phyloP scores from a whole-genome alignment of 2,329 filamentous ascomycete species.

The Ceratocystis ficicola region DNA sequence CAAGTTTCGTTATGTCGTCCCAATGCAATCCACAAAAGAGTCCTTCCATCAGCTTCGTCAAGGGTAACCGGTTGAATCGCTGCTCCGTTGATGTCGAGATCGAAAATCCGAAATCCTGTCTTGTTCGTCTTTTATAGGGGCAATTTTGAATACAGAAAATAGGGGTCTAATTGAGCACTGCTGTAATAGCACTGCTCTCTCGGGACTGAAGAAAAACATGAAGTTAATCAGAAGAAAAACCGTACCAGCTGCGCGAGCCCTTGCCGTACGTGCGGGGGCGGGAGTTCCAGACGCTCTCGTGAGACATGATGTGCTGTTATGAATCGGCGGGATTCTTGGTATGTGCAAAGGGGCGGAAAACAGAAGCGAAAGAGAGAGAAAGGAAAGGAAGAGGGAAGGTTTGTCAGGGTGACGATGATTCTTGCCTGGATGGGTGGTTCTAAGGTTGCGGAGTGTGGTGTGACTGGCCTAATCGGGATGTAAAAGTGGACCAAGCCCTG shows the following conservation, averaged over 20 bases:
- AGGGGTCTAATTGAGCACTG: too few species aligned
- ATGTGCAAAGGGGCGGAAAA: conserved; percentile 22
- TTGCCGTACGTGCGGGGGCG: conserved; percentile 96
- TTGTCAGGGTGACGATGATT: conserved; percentile 18
- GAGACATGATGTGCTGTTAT: conserved; percentile 45
- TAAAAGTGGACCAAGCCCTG: conserved; percentile 22
- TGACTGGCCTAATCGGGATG: conserved; percentile 18
- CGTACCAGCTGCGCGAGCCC: conserved; percentile 87
- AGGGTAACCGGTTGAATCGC: too few species aligned
- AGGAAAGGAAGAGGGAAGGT: conserved; percentile 22
- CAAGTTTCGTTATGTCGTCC: too few species aligned
- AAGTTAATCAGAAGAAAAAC: conserved; percentile 19
- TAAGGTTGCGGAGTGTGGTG: conserved; percentile 16
- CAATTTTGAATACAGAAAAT: too few species aligned
- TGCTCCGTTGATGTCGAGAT: too few species aligned
- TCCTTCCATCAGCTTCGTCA: too few species aligned
- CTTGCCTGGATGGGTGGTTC: background rate
- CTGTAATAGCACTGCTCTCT: too few species aligned
- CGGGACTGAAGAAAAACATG: background rate
- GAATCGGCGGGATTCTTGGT: conserved; percentile 22
- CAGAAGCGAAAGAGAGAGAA: conserved; percentile 16
- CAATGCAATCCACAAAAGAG: too few species aligned
- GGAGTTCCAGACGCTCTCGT: conserved; percentile 98
- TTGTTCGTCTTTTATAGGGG: too few species aligned
- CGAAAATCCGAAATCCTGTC: too few species aligned